These are phyloP conservation scores for Phyllosticta capitalensis DNA, from an alignment of 2,329 filamentous ascomycete genomes.

Conservation along the genomic window DNA sequence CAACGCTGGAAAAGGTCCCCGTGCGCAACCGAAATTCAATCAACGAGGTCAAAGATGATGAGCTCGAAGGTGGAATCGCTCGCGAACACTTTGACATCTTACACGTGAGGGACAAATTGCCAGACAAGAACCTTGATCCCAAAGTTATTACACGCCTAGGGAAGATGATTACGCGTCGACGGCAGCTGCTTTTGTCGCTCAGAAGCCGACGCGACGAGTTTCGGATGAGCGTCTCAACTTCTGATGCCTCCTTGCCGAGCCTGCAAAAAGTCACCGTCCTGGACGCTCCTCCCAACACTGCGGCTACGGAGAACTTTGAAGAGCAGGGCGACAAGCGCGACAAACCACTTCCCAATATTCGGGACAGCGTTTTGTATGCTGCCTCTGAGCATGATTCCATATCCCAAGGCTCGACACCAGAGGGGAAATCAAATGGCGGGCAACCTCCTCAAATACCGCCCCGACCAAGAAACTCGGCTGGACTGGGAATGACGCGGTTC, in stretches of 20 bases:
- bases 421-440: not conserved
- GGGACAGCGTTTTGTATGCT: not conserved
- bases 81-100: conserved; percentile 12
- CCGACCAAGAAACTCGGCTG: not conserved
- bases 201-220: conserved; percentile 8
- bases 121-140: not conserved
- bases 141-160: conserved; percentile 8
- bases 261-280: not conserved
- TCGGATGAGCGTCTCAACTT: not conserved
- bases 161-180: conserved; percentile 12
- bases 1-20: not conserved
- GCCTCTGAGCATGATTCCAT: not conserved
- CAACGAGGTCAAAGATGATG: conserved; percentile 7
- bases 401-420: not conserved
- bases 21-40: not conserved
- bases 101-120: conserved; percentile 13
- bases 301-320: not conserved
- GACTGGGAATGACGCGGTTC: not conserved
- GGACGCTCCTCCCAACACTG: too few relatives aligned
- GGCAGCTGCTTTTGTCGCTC: conserved; percentile 12
- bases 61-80: not conserved
- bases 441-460: not conserved
- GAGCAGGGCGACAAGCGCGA: not conserved
- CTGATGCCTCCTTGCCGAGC: not conserved
- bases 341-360: not conserved